phyloP scores from a whole-genome alignment of 2,329 filamentous ascomycete species.

The Alternaria triticimaculans region DNA sequence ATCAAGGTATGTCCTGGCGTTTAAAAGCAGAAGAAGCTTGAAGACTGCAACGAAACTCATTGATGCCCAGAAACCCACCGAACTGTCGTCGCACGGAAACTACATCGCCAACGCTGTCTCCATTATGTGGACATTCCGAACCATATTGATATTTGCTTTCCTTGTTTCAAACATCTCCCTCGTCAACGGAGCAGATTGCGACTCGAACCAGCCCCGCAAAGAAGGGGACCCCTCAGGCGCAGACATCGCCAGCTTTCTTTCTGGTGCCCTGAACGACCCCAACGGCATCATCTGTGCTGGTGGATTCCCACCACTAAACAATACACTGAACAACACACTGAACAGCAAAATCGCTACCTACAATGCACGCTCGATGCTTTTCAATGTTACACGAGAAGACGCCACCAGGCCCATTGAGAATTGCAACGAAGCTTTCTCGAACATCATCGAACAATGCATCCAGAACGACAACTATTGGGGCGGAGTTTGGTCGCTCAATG shows the following conservation, averaged over 20 bases:
- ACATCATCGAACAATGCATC: not conserved
- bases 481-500: not conserved
- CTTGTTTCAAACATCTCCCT: not conserved
- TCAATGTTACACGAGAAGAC: not conserved
- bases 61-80: not conserved
- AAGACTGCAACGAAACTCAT: not conserved
- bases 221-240: not conserved
- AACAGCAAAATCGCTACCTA: not conserved
- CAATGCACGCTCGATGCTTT: not conserved
- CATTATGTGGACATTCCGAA: not conserved
- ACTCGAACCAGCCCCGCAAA: not conserved
- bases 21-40: not conserved
- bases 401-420: not conserved
- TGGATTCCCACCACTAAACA: not conserved
- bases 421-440: not conserved
- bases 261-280: not conserved
- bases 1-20: not conserved
- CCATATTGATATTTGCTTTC: not conserved
- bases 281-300: not conserved
- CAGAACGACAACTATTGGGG: not conserved
- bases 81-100: not conserved
- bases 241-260: not conserved
- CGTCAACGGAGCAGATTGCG: not conserved
- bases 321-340: not conserved
- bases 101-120: not conserved